These are phyloP conservation scores for Lactuca saligna DNA, from an alignment of 129 eudicot species.

Conservation along the genomic window DNA sequence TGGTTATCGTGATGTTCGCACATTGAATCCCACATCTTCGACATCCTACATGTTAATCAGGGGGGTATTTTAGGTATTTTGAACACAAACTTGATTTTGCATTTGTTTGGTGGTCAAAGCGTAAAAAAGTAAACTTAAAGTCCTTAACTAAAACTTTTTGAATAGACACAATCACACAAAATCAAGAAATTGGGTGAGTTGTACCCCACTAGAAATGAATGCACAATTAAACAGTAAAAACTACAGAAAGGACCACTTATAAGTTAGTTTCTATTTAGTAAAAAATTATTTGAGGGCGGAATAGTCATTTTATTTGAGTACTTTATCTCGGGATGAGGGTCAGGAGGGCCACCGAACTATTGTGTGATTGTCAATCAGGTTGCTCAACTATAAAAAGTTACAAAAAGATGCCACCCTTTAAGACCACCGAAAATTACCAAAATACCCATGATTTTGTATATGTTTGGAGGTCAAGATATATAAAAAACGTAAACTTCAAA, in stretches of 20 bases:
- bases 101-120: neutral
- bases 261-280: too few species aligned
- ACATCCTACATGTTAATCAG: conserved; percentile 54
- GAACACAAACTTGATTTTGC: neutral
- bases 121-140: neutral
- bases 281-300: neutral
- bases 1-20: conserved; percentile 65
- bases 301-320: neutral
- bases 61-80: conserved; percentile 21
- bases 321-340: neutral
- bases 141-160: neutral
- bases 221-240: too few species aligned
- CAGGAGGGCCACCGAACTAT: neutral
- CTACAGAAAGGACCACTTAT: neutral
- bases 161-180: neutral
- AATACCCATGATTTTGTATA: neutral
- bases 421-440: neutral
- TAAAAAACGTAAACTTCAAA: neutral
- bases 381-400: neutral
- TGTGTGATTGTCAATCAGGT: neutral
- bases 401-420: neutral
- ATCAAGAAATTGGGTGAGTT: neutral
- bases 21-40: conserved; percentile 92
- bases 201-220: neutral
- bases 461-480: neutral